Percentiles rank a stretch among this genome's conserved stretches.
Evolutionary conservation across 108 stramenopile genomes (phyloP).

Genomic region (Nannochloropsis gaditana): DNA sequence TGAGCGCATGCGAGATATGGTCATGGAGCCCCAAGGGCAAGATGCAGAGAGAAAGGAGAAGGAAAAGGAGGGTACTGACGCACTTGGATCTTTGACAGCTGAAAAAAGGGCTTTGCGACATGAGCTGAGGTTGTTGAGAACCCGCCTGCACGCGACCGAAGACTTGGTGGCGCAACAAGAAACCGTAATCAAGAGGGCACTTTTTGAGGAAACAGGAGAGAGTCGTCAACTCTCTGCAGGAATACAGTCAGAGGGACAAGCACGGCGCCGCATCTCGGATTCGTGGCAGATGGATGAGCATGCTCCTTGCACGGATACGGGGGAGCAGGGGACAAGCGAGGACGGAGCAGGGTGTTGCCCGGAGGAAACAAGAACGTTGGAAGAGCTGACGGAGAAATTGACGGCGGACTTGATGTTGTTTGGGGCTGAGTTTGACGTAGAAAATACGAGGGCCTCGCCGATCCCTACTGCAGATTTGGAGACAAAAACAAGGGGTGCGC

Average conservation of each 20-base stretch:
- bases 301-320: background rate
- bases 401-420: background rate
- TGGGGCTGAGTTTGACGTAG: background rate
- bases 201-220: background rate
- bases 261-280: background rate
- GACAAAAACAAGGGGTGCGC: background rate
- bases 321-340: background rate
- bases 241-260: background rate
- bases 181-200: background rate
- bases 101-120: slow-evolving; percentile 15
- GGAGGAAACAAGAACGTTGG: slow-evolving; percentile 3
- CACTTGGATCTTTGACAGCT: background rate
- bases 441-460: background rate
- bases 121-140: background rate
- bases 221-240: background rate
- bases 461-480: background rate
- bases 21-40: background rate
- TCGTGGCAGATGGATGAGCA: background rate
- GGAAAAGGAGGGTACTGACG: background rate
- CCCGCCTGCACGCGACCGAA: background rate
- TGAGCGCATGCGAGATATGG: background rate
- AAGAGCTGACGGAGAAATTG: background rate
- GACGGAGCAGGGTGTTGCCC: background rate
- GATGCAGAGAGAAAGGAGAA: background rate
- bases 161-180: slow-evolving; percentile 1